phyloP scores from a whole-genome alignment of 768 basidiomycete genomes.

The Boletus barrowsii region DNA sequence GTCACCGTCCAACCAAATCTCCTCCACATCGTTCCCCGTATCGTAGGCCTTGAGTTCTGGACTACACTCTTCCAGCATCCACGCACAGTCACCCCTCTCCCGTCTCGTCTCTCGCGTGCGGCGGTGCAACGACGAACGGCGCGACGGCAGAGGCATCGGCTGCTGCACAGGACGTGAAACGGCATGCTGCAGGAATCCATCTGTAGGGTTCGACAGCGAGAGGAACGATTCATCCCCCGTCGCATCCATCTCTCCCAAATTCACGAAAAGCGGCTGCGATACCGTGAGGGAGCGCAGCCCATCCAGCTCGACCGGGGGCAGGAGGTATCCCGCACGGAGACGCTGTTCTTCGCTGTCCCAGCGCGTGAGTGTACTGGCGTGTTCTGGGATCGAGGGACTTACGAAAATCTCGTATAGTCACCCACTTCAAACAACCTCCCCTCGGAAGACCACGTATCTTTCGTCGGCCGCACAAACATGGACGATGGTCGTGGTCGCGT shows the following conservation, averaged over 20 bases:
- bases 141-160: slow-evolving; percentile 31
- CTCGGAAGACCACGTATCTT: slow-evolving; percentile 6
- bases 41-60: slow-evolving; percentile 24
- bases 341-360: slow-evolving; percentile 6
- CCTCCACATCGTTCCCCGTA: slow-evolving; percentile 33
- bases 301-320: slow-evolving; percentile 29
- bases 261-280: slow-evolving; percentile 45
- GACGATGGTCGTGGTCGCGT: slow-evolving; percentile 11
- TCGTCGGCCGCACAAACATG: slow-evolving; percentile 16
- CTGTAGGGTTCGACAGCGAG: slow-evolving; percentile 36
- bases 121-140: slow-evolving; percentile 25
- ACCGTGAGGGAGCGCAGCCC: slow-evolving; percentile 40
- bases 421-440: neutral
- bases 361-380: neutral
- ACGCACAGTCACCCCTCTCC: slow-evolving; percentile 33
- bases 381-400: neutral
- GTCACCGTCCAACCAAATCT: slow-evolving; percentile 15
- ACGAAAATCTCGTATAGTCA: slow-evolving; percentile 11
- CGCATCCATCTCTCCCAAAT: slow-evolving; percentile 32
- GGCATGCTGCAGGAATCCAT: slow-evolving; percentile 20
- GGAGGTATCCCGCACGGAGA: neutral
- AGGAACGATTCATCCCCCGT: slow-evolving; percentile 43
- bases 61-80: slow-evolving; percentile 41
- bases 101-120: slow-evolving; percentile 8
- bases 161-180: slow-evolving; percentile 31